Evolutionary conservation across 73 alveolate genomes (phyloP), one percentile per base, ranked within the genome.

Genomic region (Paramecium caudatum): DNA sequence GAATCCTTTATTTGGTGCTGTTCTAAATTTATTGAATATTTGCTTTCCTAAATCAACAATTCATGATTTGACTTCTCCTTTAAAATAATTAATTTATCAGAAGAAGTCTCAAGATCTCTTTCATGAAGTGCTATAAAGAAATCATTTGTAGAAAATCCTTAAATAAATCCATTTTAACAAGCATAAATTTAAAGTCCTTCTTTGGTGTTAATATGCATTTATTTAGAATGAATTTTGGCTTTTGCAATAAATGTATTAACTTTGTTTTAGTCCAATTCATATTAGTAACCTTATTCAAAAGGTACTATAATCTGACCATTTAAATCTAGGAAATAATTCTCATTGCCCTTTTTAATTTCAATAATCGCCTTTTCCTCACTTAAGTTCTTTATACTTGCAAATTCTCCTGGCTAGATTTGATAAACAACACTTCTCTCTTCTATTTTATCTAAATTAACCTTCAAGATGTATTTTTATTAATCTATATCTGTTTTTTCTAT

Each of bases 401-500:
- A 7, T 21, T 74, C 43, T 12, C 69, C 88, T 16, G 68, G 43
- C 43, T 45, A 45, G 7, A 74, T 74, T 41, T 74, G 3, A 74
- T 74, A 74, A 10, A 68, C 8, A n/a, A 34, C 34, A 3, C 1
- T 68, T 68, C 36, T 68, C 7, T 68, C 50, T 9, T 68, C 47
- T 32, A 37, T 32, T 25, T 68, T 30, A n/a, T 68, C 0, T 36
- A 68, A 68, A 1, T 68, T 34, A 12, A 34, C 10, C 34, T 68
- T 13, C 16, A 74, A 16, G 1, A 74, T 47, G 43, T 37, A 37
- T 41, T 37, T 74, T 39, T 30, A 19, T 3, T 15, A 32, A 41
- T 45, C 47, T 6, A 74, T 15, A 74, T 74, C 88, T 12, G 69
- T 9, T 74, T 74, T 74, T 74, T 74, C 41, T 2, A 41, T 74